Evolutionary conservation across 148 eudicot genomes (phyloP).

Genomic region (Euryodendron excelsum): DNA sequence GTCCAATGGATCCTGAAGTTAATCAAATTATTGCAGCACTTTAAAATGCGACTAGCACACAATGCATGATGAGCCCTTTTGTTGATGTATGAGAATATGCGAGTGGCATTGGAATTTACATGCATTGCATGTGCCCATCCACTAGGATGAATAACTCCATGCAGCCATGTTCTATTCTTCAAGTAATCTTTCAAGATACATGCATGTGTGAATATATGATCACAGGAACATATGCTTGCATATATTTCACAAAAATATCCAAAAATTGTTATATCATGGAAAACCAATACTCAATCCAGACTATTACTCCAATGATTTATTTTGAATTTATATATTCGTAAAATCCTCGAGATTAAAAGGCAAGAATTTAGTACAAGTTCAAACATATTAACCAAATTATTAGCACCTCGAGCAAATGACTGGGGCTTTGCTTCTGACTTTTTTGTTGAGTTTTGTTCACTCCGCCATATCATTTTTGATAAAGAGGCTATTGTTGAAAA

Average conservation of each 20-base stretch:
- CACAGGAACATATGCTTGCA: neutral
- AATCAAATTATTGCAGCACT: too few relatives aligned
- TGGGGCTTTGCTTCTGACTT: slow-evolving; percentile 76
- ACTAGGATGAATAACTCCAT: too few relatives aligned
- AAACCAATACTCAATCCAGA: neutral
- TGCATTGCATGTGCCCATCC: too few relatives aligned
- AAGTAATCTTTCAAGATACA: too few relatives aligned
- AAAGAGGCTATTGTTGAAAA: slow-evolving; percentile 86
- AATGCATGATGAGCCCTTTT: too few relatives aligned
- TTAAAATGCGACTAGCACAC: too few relatives aligned
- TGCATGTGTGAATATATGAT: neutral
- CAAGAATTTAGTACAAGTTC: neutral
- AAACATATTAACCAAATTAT: neutral
- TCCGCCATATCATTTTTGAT: slow-evolving; percentile 83
- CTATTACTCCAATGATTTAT: neutral
- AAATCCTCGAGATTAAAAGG: neutral
- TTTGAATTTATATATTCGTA: neutral
- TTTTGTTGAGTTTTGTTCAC: slow-evolving; percentile 47
- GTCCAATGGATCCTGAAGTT: too few relatives aligned
- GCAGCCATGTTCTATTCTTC: too few relatives aligned
- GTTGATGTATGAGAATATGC: too few relatives aligned
- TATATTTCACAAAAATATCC: neutral
- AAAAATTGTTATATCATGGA: neutral
- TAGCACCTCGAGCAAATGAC: slow-evolving; percentile 80
- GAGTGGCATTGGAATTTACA: too few relatives aligned